Conservation (phyloP, 2,329 filamentous ascomycete species). For the Cadophora sp. region DNA sequence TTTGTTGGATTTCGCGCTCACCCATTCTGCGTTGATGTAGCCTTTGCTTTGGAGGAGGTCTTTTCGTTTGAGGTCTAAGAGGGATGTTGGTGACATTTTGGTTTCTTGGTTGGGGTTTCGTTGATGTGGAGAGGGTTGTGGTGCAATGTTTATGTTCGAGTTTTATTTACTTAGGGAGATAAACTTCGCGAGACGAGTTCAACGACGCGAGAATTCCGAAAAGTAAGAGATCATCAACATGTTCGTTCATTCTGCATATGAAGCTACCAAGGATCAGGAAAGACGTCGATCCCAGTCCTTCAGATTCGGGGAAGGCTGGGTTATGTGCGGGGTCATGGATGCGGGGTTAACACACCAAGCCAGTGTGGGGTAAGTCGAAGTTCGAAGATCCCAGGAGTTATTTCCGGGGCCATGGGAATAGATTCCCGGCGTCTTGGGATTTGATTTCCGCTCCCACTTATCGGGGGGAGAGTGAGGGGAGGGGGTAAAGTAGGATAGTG, state of each 20-base stretch:
- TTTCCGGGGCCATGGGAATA: conserved; percentile 1
- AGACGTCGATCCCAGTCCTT: background rate
- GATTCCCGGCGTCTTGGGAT: too few relatives aligned
- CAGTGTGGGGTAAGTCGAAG: conserved; percentile 9
- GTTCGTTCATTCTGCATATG: background rate
- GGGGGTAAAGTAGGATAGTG: too few relatives aligned
- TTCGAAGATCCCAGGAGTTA: background rate
- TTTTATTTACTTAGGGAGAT: too few relatives aligned
- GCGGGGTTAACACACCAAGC: background rate
- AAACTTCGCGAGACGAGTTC: too few relatives aligned
- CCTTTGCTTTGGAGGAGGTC: conserved; percentile 55
- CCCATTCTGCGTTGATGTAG: conserved; percentile 62
- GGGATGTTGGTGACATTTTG: conserved; percentile 27
- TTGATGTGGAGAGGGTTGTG: too few relatives aligned
- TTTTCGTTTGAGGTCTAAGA: conserved; percentile 28
- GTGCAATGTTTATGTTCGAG: too few relatives aligned
- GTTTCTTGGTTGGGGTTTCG: background rate
- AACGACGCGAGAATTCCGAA: too few relatives aligned
- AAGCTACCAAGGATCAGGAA: background rate
- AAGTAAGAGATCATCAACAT: background rate
- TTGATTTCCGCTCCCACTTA: too few relatives aligned
- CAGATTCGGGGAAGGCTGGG: background rate
- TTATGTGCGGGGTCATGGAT: conserved; percentile 6
- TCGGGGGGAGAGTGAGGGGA: too few relatives aligned
- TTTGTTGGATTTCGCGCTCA: conserved; percentile 57